Conservation (phyloP, 345 rosid genomes). For the Psidium friedrichsthalianum region DNA sequence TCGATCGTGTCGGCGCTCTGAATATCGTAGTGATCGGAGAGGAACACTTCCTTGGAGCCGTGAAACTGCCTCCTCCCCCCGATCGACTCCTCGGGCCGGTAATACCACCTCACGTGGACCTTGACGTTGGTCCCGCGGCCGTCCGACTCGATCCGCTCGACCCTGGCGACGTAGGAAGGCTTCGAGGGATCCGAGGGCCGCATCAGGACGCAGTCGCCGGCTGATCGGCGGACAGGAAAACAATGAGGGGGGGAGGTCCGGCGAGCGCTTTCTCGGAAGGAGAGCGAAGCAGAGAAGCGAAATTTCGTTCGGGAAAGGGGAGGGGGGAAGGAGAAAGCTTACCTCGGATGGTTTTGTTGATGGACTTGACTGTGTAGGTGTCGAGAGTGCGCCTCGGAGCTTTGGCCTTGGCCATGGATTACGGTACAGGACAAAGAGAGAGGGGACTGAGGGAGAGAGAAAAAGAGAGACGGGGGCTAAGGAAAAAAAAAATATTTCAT, state of each 20-base stretch:
- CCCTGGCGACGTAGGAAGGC: constrained; percentile 81
- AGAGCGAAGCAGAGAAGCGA: background rate
- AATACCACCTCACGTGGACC: constrained; percentile 85
- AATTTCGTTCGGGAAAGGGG: background rate
- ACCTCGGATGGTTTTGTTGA: constrained; percentile 73
- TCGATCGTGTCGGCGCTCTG: constrained; percentile 94
- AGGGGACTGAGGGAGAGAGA: background rate
- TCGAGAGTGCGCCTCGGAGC: constrained; percentile 65
- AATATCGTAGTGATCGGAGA: constrained; percentile 76
- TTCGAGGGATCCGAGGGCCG: constrained; percentile 76
- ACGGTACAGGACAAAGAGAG: background rate
- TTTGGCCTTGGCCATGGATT: constrained; percentile 69
- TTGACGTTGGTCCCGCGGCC: constrained; percentile 67
- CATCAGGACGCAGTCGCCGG: constrained; percentile 91
- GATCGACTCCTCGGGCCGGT: constrained; percentile 96
- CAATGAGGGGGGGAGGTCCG: background rate
- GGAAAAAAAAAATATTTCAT: background rate
- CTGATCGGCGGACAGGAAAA: constrained; percentile 13
- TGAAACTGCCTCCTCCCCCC: constrained; percentile 94
- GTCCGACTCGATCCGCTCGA: constrained; percentile 84
- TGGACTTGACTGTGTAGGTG: constrained; percentile 60
- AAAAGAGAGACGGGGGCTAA: background rate
- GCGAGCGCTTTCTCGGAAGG: background rate
- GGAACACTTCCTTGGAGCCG: constrained; percentile 90
- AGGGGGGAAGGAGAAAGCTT: background rate